These are phyloP conservation scores for Phascolomyces articulosus DNA, from an alignment of 371 early-diverging fungal genomes.

Conservation along the genomic window DNA sequence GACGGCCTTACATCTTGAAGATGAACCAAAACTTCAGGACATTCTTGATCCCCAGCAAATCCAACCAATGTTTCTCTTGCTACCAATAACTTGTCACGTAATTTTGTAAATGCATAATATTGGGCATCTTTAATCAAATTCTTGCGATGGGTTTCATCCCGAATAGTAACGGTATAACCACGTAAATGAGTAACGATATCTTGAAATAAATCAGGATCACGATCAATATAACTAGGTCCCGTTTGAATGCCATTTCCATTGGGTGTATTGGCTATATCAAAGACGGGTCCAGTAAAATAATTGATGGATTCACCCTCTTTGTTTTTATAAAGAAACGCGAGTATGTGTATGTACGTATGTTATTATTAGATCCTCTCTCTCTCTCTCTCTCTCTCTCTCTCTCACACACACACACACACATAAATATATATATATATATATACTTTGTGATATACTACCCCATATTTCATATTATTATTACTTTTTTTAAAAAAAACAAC, in stretches of 20 bases:
- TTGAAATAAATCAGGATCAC: constrained; percentile 63
- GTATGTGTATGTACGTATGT: too few relatives aligned
- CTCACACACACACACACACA: too few relatives aligned
- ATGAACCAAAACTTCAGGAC: constrained; percentile 39
- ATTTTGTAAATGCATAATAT: constrained; percentile 58
- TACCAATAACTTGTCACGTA: constrained; percentile 55
- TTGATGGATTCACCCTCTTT: constrained; percentile 36
- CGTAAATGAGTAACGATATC: constrained; percentile 63
- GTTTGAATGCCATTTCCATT: constrained; percentile 23
- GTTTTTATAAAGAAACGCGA: too few relatives aligned
- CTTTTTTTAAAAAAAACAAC: too few relatives aligned
- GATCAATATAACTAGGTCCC: constrained; percentile 58
- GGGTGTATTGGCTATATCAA: constrained; percentile 28
- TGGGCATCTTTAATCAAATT: constrained; percentile 65
- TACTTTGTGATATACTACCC: too few relatives aligned
- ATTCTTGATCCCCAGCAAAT: constrained; percentile 31
- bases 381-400: neutral
- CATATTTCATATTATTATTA: too few relatives aligned
- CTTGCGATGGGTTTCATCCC: constrained; percentile 62
- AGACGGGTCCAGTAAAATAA: constrained; percentile 50
- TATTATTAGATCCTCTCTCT: neutral
- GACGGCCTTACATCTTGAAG: constrained; percentile 44
- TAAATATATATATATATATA: too few relatives aligned
- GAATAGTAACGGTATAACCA: constrained; percentile 62
- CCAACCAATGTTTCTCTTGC: constrained; percentile 46